Evolutionary conservation across 106 monocot species (phyloP).

Genomic region (Dendrobium nobile): DNA sequence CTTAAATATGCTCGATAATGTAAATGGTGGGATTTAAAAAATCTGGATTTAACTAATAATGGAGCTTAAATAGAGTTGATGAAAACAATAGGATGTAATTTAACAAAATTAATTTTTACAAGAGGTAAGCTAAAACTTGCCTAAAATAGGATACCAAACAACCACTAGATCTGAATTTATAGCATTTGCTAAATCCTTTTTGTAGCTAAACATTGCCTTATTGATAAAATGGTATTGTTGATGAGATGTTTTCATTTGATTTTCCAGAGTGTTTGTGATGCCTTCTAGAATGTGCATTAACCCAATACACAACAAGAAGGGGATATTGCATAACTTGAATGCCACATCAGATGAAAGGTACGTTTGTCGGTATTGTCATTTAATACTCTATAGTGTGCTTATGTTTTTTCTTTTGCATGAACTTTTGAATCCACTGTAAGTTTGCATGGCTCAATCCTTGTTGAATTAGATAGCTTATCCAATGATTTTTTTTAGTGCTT

Average conservation of each 20-base stretch:
- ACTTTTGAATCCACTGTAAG: background rate
- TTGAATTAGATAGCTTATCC: background rate
- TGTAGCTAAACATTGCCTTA: too few relatives aligned
- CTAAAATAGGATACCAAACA: too few relatives aligned
- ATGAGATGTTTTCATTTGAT: background rate
- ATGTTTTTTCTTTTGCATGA: background rate
- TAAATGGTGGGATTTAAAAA: too few relatives aligned
- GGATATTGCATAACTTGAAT: conserved; percentile 42
- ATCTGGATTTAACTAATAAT: too few relatives aligned
- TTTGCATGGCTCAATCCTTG: background rate
- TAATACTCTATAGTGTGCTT: too few relatives aligned
- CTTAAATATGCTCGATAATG: too few relatives aligned
- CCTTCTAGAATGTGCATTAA: conserved; percentile 96
- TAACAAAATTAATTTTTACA: too few relatives aligned
- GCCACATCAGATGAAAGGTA: conserved; percentile 60
- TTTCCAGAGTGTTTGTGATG: conserved; percentile 82
- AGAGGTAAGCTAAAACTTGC: too few relatives aligned
- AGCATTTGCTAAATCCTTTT: too few relatives aligned
- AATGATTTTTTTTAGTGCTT: background rate
- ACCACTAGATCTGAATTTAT: too few relatives aligned
- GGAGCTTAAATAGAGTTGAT: too few relatives aligned
- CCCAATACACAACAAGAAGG: conserved; percentile 84
- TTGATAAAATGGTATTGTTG: background rate
- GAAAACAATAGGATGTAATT: too few relatives aligned
- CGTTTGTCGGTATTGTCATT: background rate